Evolutionary conservation across 176 grass and related monocot genomes (phyloP).

Genomic region (Tillandsia fasciculata): DNA sequence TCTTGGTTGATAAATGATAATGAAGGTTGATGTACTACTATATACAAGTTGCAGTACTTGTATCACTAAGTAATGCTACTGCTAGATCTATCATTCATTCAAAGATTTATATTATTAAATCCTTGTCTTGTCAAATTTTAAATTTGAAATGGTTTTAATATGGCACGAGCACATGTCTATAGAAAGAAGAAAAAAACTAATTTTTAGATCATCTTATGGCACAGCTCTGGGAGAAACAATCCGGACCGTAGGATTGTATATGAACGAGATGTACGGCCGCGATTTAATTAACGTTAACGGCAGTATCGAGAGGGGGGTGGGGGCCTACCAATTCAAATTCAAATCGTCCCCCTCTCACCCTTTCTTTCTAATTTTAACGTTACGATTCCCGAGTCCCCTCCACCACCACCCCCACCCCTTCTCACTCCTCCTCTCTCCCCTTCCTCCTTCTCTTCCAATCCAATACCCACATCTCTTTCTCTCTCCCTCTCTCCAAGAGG

Average conservation of each 20-base stretch:
- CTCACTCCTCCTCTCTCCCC: not conserved
- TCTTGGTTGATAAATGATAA: too few species aligned
- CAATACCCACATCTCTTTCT: slow-evolving; percentile 1
- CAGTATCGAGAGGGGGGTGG: not conserved
- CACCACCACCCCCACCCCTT: not conserved
- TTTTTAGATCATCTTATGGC: not conserved
- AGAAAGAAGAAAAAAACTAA: not conserved
- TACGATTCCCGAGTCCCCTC: not conserved
- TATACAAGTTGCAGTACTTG: too few species aligned
- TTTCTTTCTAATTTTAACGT: slow-evolving; percentile 1
- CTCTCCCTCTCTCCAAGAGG: slow-evolving; percentile 3
- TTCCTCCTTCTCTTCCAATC: slow-evolving; percentile 6
- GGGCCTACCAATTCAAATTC: slow-evolving; percentile 4
- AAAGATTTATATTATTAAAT: too few species aligned
- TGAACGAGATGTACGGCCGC: not conserved
- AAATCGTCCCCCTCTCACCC: not conserved
- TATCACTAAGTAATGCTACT: too few species aligned
- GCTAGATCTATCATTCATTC: too few species aligned
- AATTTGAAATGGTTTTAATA: too few species aligned
- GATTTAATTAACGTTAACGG: not conserved
- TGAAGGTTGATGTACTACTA: too few species aligned
- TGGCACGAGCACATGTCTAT: too few species aligned
- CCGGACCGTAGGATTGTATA: not conserved
- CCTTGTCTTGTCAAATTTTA: too few species aligned
- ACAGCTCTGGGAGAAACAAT: not conserved